Evolutionary conservation across 495 filamentous ascomycete species (phyloP).

Genomic region (Usnea hakonensis): DNA sequence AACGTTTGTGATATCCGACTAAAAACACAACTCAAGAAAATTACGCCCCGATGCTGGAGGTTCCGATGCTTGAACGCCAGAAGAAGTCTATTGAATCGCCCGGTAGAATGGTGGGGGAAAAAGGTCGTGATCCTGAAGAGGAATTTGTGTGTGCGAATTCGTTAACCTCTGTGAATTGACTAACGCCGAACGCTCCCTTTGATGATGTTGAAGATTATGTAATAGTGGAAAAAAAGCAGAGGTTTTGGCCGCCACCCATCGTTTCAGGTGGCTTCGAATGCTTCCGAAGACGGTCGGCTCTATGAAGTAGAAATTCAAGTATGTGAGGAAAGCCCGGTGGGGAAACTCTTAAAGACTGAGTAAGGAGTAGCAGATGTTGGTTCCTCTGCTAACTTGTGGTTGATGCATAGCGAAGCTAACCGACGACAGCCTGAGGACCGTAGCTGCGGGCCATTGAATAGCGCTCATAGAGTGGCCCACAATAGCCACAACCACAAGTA

Average conservation of each 20-base stretch:
- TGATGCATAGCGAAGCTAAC: slow-evolving; percentile 30
- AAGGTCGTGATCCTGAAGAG: slow-evolving; percentile 9
- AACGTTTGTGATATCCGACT: background rate
- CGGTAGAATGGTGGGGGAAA: slow-evolving; percentile 7
- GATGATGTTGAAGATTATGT: slow-evolving; percentile 8
- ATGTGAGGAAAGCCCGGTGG: background rate
- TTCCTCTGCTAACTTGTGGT: background rate
- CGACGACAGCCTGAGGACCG: slow-evolving; percentile 56
- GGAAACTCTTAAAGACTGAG: background rate
- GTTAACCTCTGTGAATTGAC: slow-evolving; percentile 2
- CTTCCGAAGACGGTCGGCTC: too few relatives aligned
- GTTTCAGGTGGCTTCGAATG: too few relatives aligned
- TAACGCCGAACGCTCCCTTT: slow-evolving; percentile 4
- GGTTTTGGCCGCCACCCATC: background rate
- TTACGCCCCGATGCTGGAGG: slow-evolving; percentile 5
- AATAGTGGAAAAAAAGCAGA: background rate
- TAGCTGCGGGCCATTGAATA: slow-evolving; percentile 59
- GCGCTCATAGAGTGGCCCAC: slow-evolving; percentile 52
- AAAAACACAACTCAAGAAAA: slow-evolving; percentile 3
- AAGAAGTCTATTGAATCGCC: slow-evolving; percentile 13
- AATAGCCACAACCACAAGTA: slow-evolving; percentile 63
- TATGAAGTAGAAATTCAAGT: background rate
- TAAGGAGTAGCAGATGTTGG: background rate
- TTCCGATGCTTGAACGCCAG: slow-evolving; percentile 10
- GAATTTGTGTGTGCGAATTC: slow-evolving; percentile 3